Base-by-base conservation (phyloP, 2,329 filamentous ascomycete species). In the Ceratocystiopsis brevicomis region DNA sequence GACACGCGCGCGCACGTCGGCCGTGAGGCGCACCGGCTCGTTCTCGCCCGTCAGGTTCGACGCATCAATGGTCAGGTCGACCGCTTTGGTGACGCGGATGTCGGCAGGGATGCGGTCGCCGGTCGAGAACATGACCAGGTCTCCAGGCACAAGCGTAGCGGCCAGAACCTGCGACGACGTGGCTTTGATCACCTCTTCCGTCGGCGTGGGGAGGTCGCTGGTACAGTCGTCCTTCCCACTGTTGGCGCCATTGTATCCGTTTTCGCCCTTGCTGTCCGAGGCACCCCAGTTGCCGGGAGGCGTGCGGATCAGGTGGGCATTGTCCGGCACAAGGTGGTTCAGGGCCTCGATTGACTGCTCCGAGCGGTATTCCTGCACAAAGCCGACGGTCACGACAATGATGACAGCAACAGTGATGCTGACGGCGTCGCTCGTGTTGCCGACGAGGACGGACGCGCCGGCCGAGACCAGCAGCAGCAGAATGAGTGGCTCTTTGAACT, bases 21-120 rank as follows among this genome's bases (percentile, higher is more conserved):
- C 66, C 12, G 73, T 76, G 55, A 98, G 84, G 39, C 75, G 68
- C 6, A 96, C 84, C 5, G 90, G 87, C 53, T 96, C 86, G 48
- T 94, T 96, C 60, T 98, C 90, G 47, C 90, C 90, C 0, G 90
- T 98, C 46, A 98, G 63, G 56, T 98, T 98, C 13, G 90, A 96
- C 53, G 90, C 87, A 57, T 98, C 92, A 50, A 98, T 93, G 37
- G 85, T 84, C 42, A 98, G 66, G 57, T 96, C 86, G 10, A 83
- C 76, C 12, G 87, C 82, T 55, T 84, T 80, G 9, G 85, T 96
- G 43, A 98, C 93, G 38, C 90, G 80, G 52, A 98, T 81, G 56
- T 98, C 90, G 44, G 90, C 90, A 6, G 90, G 90, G 51, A 98
- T 92, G 42, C 92, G 82, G 61, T 98, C 90, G 47, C 90, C 90